These are phyloP conservation scores for Ceratobasidium sp. DNA, from an alignment of 1,284 basidiomycete genomes.

Conservation along the genomic window DNA sequence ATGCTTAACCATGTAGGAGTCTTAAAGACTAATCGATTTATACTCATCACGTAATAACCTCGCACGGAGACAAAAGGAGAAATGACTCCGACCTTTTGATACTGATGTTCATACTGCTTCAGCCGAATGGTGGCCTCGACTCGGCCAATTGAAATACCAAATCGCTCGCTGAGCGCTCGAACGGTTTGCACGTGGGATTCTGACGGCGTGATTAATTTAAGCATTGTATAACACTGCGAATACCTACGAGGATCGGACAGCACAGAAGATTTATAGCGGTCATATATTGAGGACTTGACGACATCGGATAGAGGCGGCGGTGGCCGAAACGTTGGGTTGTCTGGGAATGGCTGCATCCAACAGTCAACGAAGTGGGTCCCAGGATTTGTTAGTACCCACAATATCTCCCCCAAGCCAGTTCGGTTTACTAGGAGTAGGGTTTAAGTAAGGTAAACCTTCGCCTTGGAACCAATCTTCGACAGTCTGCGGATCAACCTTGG, in stretches of 20 bases:
- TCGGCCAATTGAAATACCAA: slow-evolving; percentile 77
- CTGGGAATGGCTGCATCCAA: slow-evolving; percentile 73
- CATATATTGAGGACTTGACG: slow-evolving; percentile 60
- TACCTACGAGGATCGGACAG: slow-evolving; percentile 21
- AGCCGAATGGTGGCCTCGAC: slow-evolving; percentile 82
- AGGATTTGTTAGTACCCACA: slow-evolving; percentile 1
- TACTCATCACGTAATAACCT: slow-evolving; percentile 35
- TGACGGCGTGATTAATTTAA: slow-evolving; percentile 25
- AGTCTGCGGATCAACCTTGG: slow-evolving; percentile 34
- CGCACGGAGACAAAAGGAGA: slow-evolving; percentile 45
- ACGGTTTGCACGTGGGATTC: slow-evolving; percentile 71
- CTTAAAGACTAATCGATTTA: slow-evolving; percentile 90
- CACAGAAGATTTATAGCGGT: slow-evolving; percentile 63
- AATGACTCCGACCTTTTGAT: slow-evolving; percentile 72
- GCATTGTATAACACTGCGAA: background rate
- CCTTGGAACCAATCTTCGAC: slow-evolving; percentile 32
- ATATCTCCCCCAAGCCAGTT: slow-evolving; percentile 39
- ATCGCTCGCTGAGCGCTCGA: slow-evolving; percentile 69
- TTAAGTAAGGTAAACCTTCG: slow-evolving; percentile 34
- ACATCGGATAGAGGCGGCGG: slow-evolving; percentile 77
- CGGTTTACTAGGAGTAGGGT: slow-evolving; percentile 34
- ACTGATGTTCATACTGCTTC: slow-evolving; percentile 78
- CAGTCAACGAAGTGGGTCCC: slow-evolving; percentile 12
- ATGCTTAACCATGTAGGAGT: slow-evolving; percentile 73
- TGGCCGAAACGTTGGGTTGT: slow-evolving; percentile 84